Conservation (phyloP, 192 early-diverging fungal species). For the Helicostylum pulchrum region DNA sequence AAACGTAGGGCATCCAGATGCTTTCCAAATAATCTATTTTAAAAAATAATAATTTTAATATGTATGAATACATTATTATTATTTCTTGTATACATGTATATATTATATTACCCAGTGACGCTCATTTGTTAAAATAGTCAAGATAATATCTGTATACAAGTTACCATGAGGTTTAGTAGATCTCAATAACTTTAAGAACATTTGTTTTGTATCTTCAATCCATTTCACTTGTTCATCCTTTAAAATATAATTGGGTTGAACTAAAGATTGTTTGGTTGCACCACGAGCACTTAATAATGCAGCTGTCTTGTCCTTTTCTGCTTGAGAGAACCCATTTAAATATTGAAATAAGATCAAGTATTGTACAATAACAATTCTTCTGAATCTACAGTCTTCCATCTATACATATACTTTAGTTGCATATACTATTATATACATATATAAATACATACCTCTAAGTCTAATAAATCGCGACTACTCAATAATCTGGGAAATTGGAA, state of each 20-base stretch:
- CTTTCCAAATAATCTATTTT: conserved; percentile 75
- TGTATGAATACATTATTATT: not conserved
- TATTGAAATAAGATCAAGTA: conserved; percentile 84
- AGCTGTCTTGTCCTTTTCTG: conserved; percentile 42
- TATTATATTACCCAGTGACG: conserved; percentile 59
- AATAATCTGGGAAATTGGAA: conserved; percentile 77
- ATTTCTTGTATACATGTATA: not conserved
- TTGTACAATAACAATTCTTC: conserved; percentile 85
- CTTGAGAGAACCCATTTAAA: conserved; percentile 51
- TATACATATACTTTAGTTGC: conserved; percentile 37
- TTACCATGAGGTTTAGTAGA: conserved; percentile 55
- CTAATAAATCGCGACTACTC: conserved; percentile 65
- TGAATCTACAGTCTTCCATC: conserved; percentile 77
- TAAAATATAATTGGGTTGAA: conserved; percentile 15
- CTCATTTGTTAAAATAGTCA: conserved; percentile 70
- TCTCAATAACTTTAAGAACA: conserved; percentile 49
- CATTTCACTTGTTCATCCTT: conserved; percentile 40
- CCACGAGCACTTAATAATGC: conserved; percentile 48
- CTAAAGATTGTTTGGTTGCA: conserved; percentile 53
- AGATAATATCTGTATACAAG: conserved; percentile 61
- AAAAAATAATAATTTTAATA: not conserved
- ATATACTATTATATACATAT: not conserved
- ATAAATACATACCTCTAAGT: conserved; percentile 59
- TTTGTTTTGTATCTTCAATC: conserved; percentile 49
- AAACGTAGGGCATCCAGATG: conserved; percentile 70